Evolutionary conservation across 805 yeast genomes (phyloP), one percentile per base, ranked within the genome.

Genomic region (Blastobotrys mokoenaii): DNA sequence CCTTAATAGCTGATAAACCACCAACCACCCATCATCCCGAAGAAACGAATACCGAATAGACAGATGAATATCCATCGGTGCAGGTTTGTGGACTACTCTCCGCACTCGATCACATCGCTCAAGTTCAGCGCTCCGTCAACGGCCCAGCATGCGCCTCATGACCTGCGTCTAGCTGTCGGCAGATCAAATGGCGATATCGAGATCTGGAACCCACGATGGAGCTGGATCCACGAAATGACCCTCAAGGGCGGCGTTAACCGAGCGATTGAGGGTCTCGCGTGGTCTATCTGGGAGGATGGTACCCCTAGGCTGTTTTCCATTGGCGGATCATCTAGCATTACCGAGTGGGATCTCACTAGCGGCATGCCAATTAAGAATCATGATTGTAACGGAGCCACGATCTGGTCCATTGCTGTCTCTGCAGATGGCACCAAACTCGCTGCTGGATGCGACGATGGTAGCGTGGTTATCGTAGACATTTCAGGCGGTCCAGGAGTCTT

Each of bases 401-500:
- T 88, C 45, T 93, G 98, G 98, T 84, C 95, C 6, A 64, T 89
- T 40, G 79, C 83, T 3, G 77, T 79, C 17, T 80, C 79, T 51
- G 72, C 73, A 18, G 66, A 73, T 17, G 84, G 81, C 40, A 66
- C 73, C 48, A 77, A 72, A 55, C 67, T 93, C 31, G 86, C 96
- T 1, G 84, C 85, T 0, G 98, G 97, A 2, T 90, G 97, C 64
- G 98, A 93, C 55, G 94, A 89, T 59, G 98, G 98, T 18, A 72
- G 86, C 5, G 88, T 90, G 8, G 95, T 84, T 1, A 63, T 93
- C 3, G 71, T 88, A 14, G 87, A 87, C 58, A 78, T 89, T n/a
- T 70, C 85, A 6, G 95, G 93, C 11, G 96, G 96, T 14, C 71
- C 70, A n/a, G 96, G 95, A 9, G 74, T 74, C 16, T 68, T 90